Evolutionary conservation across 106 monocot species (phyloP).

Genomic region (Platanthera zijinensis): DNA sequence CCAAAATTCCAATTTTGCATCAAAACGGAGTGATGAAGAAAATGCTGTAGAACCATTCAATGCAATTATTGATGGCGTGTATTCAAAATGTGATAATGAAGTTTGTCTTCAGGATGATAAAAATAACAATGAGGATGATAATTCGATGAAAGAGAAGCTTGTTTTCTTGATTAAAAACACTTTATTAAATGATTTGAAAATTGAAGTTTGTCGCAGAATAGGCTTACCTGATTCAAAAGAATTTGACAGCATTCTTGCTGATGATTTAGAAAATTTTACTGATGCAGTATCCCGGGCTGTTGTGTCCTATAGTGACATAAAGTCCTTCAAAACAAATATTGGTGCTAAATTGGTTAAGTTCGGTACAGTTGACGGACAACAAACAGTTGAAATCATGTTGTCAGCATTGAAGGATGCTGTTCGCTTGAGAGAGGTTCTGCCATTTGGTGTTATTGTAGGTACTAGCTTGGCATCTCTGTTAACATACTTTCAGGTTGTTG

Average conservation of each 20-base stretch:
- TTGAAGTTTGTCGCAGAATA: constrained; percentile 68
- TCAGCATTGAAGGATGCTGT: constrained; percentile 39
- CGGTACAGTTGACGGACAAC: constrained; percentile 43
- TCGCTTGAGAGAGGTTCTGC: constrained; percentile 61
- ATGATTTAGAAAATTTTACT: constrained; percentile 52
- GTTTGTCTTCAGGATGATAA: constrained; percentile 16
- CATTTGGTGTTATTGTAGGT: constrained; percentile 79
- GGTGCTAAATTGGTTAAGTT: constrained; percentile 24
- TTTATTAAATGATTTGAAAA: constrained; percentile 51
- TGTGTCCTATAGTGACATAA: constrained; percentile 28
- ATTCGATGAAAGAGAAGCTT: constrained; percentile 27
- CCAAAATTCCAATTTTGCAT: constrained; percentile 10
- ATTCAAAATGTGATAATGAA: constrained; percentile 4
- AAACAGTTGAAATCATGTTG: constrained; percentile 39
- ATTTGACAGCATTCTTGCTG: constrained; percentile 31
- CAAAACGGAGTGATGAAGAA: constrained; percentile 8
- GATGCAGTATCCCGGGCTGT: constrained; percentile 33
- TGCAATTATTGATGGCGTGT: constrained; percentile 27
- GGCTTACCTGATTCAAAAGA: constrained; percentile 31
- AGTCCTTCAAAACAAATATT: constrained; percentile 18
- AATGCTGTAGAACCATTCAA: constrained; percentile 58
- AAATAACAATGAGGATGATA: constrained; percentile 7
- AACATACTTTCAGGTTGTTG: constrained; percentile 57
- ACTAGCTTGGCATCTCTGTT: constrained; percentile 58
- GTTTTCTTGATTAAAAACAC: constrained; percentile 30